A percentile compares a stretch with the other conserved stretches of the same genome.
phyloP scores from a whole-genome alignment of 139 green algal genomes.

The Coccomyxa sp. region DNA sequence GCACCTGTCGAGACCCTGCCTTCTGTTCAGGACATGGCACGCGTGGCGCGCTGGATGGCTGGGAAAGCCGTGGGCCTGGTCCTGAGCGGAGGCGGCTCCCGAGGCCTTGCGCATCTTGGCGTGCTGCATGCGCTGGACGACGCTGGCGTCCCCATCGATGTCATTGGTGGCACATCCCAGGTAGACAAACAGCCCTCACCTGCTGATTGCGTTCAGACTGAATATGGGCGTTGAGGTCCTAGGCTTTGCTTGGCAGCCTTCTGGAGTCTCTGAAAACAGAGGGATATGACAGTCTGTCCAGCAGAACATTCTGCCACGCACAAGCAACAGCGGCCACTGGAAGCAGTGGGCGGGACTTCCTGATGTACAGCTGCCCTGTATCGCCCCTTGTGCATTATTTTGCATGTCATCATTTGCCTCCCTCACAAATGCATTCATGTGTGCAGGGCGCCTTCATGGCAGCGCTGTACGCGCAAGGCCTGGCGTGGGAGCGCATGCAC shows the following conservation, averaged over 20 bases:
- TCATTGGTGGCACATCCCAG: slow-evolving; percentile 71
- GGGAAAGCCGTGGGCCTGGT: slow-evolving; percentile 65
- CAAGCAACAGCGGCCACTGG: too few relatives aligned
- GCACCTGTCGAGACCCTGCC: not conserved
- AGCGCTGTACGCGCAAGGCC: slow-evolving; percentile 61
- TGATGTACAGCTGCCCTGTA: too few relatives aligned
- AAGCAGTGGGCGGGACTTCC: too few relatives aligned
- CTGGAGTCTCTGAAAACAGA: too few relatives aligned
- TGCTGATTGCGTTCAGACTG: too few relatives aligned
- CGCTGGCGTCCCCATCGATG: slow-evolving; percentile 63
- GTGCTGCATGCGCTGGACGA: slow-evolving; percentile 70
- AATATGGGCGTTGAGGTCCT: too few relatives aligned
- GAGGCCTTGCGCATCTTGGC: slow-evolving; percentile 67
- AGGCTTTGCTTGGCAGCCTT: too few relatives aligned
- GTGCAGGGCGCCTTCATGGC: slow-evolving; percentile 72
- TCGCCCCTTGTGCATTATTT: too few relatives aligned
- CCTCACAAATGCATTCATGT: not conserved
- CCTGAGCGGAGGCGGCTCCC: slow-evolving; percentile 56
- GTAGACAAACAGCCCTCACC: too few relatives aligned
- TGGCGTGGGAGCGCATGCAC: slow-evolving; percentile 46
- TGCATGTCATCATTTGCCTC: not conserved
- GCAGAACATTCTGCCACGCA: too few relatives aligned
- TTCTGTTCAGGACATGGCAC: slow-evolving; percentile 43
- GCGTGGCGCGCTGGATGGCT: slow-evolving; percentile 58
- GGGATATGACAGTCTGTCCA: too few relatives aligned